A percentile compares a stretch with the other conserved stretches of the same genome.
Evolutionary conservation across 1,139 yeast species (phyloP).

Genomic region (Kluyveromyces sp.): DNA sequence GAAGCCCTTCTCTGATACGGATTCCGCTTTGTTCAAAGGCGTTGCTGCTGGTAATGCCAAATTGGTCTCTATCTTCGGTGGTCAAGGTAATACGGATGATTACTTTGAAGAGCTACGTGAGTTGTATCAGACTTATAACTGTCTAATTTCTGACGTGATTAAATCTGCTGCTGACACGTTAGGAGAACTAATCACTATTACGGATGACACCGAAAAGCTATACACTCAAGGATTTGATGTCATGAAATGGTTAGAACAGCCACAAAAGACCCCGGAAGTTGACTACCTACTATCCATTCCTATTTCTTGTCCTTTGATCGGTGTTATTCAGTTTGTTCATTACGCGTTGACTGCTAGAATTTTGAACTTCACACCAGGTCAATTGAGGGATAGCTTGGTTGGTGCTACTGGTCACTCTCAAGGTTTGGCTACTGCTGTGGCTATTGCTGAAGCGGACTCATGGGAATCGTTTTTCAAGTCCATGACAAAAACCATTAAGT

Average conservation of each 20-base stretch:
- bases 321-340: slow-evolving; percentile 91
- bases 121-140: slow-evolving; percentile 67
- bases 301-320: slow-evolving; percentile 90
- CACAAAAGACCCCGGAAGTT: slow-evolving; percentile 81
- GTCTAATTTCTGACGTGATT: slow-evolving; percentile 66
- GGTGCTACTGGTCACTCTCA: slow-evolving; percentile 99
- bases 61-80: slow-evolving; percentile 87
- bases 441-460: slow-evolving; percentile 75
- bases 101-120: slow-evolving; percentile 95
- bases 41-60: slow-evolving; percentile 51
- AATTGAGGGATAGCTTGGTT: slow-evolving; percentile 58
- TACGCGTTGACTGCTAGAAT: slow-evolving; percentile 82
- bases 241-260: slow-evolving; percentile 75
- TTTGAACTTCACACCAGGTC: slow-evolving; percentile 85
- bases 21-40: slow-evolving; percentile 58
- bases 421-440: slow-evolving; percentile 91
- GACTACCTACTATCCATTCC: slow-evolving; percentile 89
- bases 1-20: slow-evolving; percentile 47
- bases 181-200: slow-evolving; percentile 59
- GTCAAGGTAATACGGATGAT: slow-evolving; percentile 98
- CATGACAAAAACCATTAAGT: slow-evolving; percentile 70
- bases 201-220: slow-evolving; percentile 75
- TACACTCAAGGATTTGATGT: slow-evolving; percentile 92
- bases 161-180: slow-evolving; percentile 62
- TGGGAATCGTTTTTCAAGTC: slow-evolving; percentile 77